Evolutionary conservation across 108 stramenopile species (phyloP).

Genomic region (Fragilariopsis cylindrus): DNA sequence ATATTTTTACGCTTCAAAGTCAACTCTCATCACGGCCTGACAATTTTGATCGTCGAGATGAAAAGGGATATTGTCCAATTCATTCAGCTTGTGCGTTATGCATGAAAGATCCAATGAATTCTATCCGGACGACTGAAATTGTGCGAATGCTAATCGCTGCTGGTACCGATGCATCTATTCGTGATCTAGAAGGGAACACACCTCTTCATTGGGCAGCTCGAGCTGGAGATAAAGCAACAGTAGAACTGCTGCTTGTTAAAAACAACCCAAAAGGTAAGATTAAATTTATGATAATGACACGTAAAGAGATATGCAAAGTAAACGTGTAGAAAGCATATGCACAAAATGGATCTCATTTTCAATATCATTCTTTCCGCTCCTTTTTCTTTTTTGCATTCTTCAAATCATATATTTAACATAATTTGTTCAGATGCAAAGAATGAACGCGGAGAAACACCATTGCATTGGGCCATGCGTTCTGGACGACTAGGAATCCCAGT

Average conservation of each 20-base stretch:
- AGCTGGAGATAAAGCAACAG: slow-evolving; percentile 64
- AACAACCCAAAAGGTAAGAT: slow-evolving; percentile 51
- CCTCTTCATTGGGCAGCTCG: slow-evolving; percentile 86
- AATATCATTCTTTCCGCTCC: neutral
- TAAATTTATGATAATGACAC: neutral
- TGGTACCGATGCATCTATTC: slow-evolving; percentile 54
- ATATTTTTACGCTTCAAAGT: slow-evolving; percentile 49
- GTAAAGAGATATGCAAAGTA: neutral
- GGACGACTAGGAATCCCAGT: slow-evolving; percentile 55
- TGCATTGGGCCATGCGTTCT: slow-evolving; percentile 87
- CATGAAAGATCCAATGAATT: slow-evolving; percentile 47
- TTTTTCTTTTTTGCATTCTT: neutral
- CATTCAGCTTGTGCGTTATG: slow-evolving; percentile 70
- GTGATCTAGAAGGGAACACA: slow-evolving; percentile 74
- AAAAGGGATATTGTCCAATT: slow-evolving; percentile 65
- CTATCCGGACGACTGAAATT: slow-evolving; percentile 45
- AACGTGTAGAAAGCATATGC: neutral
- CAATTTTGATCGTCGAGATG: slow-evolving; percentile 48
- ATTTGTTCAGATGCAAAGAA: slow-evolving; percentile 64
- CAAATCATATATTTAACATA: neutral
- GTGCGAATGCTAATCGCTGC: slow-evolving; percentile 51
- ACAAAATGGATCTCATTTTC: neutral
- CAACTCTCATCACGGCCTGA: slow-evolving; percentile 28
- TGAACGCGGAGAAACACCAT: slow-evolving; percentile 75
- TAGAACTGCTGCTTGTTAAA: slow-evolving; percentile 61